A percentile compares a stretch with the other conserved stretches of the same genome.
phyloP scores from a whole-genome alignment of 257 asterid species.

The Gentiana dahurica region DNA sequence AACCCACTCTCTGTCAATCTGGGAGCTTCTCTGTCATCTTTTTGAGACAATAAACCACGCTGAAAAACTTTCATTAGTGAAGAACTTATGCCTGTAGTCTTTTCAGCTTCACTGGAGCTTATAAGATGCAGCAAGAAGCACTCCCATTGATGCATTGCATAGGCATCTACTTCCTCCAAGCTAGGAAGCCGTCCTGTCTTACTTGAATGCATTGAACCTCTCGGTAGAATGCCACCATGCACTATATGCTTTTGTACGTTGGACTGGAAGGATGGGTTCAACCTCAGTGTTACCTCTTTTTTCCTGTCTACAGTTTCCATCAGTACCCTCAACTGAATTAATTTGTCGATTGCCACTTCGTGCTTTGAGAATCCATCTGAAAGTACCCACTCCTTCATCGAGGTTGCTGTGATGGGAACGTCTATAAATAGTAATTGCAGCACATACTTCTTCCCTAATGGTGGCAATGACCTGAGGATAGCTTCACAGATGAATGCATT shows the following conservation, averaged over 20 bases:
- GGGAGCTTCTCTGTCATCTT: conserved; percentile 79
- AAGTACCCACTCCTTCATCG: conserved; percentile 89
- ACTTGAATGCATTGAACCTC: conserved; percentile 87
- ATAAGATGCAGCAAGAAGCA: conserved; percentile 91
- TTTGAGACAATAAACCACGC: conserved; percentile 88
- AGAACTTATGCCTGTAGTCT: conserved; percentile 70
- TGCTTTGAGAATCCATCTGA: conserved; percentile 78
- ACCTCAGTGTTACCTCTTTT: conserved; percentile 58
- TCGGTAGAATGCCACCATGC: conserved; percentile 89
- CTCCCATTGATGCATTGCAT: conserved; percentile 94
- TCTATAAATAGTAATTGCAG: conserved; percentile 67
- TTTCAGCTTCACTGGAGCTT: conserved; percentile 78
- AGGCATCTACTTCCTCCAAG: conserved; percentile 77
- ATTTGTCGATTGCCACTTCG: conserved; percentile 74
- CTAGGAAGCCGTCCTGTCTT: conserved; percentile 81
- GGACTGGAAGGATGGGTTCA: conserved; percentile 64
- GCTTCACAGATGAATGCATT: conserved; percentile 93
- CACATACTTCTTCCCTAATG: conserved; percentile 89
- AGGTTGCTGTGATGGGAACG: conserved; percentile 52
- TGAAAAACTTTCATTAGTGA: conserved; percentile 96
- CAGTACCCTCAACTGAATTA: conserved; percentile 75
- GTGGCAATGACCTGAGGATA: conserved; percentile 82
- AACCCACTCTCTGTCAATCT: conserved; percentile 92
- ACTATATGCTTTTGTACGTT: conserved; percentile 80
- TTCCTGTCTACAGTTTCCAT: conserved; percentile 87